These are phyloP conservation scores for Stellera chamaejasme DNA, from an alignment of 345 rosid genomes.

Conservation along the genomic window DNA sequence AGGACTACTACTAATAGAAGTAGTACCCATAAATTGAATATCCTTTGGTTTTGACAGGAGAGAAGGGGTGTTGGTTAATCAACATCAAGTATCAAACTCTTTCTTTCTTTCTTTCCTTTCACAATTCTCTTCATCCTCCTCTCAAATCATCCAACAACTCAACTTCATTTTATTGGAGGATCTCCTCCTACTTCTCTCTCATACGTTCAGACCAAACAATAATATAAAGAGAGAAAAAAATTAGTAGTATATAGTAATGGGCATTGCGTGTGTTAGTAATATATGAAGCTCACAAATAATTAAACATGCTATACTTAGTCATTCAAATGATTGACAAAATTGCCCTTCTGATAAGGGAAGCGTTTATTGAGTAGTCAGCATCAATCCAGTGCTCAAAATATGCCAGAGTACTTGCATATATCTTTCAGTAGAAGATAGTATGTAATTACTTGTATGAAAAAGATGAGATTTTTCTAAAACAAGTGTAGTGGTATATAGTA, in stretches of 20 bases:
- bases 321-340: not conserved
- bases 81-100: constrained; percentile 12
- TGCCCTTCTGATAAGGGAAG: not conserved
- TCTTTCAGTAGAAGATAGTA: no score
- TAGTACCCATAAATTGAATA: no score
- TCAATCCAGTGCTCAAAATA: not conserved
- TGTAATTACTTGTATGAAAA: no score
- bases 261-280: not conserved
- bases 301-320: not conserved
- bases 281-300: no score
- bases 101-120: not conserved
- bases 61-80: constrained; percentile 12
- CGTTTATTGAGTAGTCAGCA: not conserved
- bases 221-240: no score
- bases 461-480: constrained; percentile 9
- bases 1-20: no score
- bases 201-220: not conserved
- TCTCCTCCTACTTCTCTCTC: constrained; percentile 1
- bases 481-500: not conserved
- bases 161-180: constrained; percentile 16
- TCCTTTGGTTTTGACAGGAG: not conserved
- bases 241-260: not conserved
- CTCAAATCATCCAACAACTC: constrained; percentile 15
- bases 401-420: no score
- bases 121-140: constrained; percentile 5